Percentiles rank a stretch among this genome's conserved stretches.
These are phyloP conservation scores for Pseudopyrenochaeta lycopersici DNA, from an alignment of 2,329 filamentous ascomycete species.

Conservation along the genomic window DNA sequence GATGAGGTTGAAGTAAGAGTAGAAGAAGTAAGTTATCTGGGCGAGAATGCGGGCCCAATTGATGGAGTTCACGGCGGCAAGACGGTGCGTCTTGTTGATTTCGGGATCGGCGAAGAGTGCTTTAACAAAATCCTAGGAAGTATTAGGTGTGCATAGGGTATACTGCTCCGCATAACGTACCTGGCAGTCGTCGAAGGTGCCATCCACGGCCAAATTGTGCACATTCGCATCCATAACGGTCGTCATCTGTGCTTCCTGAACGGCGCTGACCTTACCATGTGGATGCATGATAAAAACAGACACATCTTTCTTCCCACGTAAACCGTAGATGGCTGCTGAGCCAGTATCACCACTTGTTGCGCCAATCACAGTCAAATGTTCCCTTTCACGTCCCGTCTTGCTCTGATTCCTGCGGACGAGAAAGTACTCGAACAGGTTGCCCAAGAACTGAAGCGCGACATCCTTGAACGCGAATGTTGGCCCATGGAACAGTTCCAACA, in stretches of 20 bases:
- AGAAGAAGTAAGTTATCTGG: conserved; percentile 97
- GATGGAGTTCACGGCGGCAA: conserved; percentile 95
- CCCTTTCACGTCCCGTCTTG: conserved; percentile 71
- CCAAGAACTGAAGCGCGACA: conserved; percentile 89
- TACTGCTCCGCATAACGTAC: conserved; percentile 48
- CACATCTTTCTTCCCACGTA: conserved; percentile 95
- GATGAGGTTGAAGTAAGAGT: conserved; percentile 86
- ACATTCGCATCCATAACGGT: conserved; percentile 91
- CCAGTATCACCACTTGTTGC: conserved; percentile 70
- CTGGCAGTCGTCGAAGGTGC: conserved; percentile 97
- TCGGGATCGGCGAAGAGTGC: conserved; percentile 86
- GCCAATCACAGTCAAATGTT: conserved; percentile 53
- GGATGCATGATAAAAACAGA: conserved; percentile 95
- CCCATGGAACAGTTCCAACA: conserved; percentile 95
- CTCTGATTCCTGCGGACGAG: conserved; percentile 75
- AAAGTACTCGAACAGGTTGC: conserved; percentile 96
- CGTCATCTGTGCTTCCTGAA: conserved; percentile 98
- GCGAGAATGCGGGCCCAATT: conserved; percentile 96
- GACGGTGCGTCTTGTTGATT: conserved; percentile 81
- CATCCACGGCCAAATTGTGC: conserved; percentile 87
- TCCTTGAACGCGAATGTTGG: conserved; percentile 95
- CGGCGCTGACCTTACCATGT: conserved; percentile 86
- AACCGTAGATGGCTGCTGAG: conserved; percentile 93
- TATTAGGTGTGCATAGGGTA: conserved; percentile 25
- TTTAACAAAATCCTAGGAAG: conserved; percentile 84